Percentiles rank a stretch among this genome's conserved stretches.
Conservation (phyloP, 2,329 filamentous ascomycete species). For the Eurotiales sp. region DNA sequence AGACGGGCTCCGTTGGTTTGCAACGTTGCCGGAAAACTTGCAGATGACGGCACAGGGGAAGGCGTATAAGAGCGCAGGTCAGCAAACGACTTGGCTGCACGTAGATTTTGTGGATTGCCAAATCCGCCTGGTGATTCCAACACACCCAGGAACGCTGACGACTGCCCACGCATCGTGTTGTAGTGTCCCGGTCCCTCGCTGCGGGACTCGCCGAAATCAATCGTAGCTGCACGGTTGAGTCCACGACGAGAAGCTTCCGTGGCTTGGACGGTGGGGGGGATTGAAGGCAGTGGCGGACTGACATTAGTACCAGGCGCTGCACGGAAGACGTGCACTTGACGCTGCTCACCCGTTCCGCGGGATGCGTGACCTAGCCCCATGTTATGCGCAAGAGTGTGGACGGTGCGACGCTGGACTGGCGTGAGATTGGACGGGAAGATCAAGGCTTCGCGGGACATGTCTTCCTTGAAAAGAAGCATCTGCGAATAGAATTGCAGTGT, state of each 20-base stretch:
- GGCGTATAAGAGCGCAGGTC: constrained; percentile 93
- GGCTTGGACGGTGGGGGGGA: constrained; percentile 57
- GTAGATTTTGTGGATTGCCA: constrained; percentile 72
- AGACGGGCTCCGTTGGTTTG: constrained; percentile 61
- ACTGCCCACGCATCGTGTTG: constrained; percentile 68
- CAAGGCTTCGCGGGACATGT: constrained; percentile 70
- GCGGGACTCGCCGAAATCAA: constrained; percentile 83
- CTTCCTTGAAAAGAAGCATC: constrained; percentile 82
- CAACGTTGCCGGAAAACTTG: constrained; percentile 73
- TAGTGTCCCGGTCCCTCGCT: constrained; percentile 70
- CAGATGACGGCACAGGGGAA: constrained; percentile 84
- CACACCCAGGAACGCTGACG: constrained; percentile 76
- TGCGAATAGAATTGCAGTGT: constrained; percentile 88
- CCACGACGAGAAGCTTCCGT: constrained; percentile 76
- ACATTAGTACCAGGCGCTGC: constrained; percentile 50
- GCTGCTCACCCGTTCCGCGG: constrained; percentile 78
- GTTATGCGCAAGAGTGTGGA: constrained; percentile 92
- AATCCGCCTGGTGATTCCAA: constrained; percentile 70
- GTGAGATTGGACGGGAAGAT: constrained; percentile 78
- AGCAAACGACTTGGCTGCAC: constrained; percentile 93
- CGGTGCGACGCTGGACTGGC: constrained; percentile 79
- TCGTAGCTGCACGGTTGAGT: constrained; percentile 91
- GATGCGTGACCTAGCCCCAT: constrained; percentile 90
- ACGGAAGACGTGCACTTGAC: constrained; percentile 83
- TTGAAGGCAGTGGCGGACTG: constrained; percentile 61